Conservation (phyloP, 1,139 yeast genomes). For the Saccharomyces uvarum region DNA sequence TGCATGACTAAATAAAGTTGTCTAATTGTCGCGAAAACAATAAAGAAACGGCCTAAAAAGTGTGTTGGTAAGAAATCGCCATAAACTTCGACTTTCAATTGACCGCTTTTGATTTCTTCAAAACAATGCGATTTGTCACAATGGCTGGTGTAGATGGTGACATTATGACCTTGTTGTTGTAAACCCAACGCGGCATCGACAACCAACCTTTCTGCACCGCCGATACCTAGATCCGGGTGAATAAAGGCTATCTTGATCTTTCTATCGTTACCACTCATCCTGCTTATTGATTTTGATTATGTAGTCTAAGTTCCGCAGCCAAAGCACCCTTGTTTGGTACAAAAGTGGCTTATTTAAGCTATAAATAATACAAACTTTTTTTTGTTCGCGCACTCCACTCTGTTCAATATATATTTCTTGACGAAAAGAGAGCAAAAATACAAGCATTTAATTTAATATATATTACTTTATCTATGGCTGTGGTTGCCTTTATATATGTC, state of each 20-base stretch:
- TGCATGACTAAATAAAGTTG: conserved; percentile 60
- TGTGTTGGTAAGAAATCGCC: conserved; percentile 81
- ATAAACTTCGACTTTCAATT: conserved; percentile 55
- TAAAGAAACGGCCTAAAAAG: conserved; percentile 58
- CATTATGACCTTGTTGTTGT: conserved; percentile 58
- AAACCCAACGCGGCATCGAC: conserved; percentile 92
- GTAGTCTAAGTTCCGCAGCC: too few relatives aligned
- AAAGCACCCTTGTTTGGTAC: not conserved
- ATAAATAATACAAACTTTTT: not conserved
- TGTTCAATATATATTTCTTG: not conserved
- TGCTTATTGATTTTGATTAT: not conserved
- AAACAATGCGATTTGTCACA: conserved; percentile 83
- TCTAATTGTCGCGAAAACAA: conserved; percentile 74
- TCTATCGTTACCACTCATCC: not conserved
- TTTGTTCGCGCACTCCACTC: not conserved
- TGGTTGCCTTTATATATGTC: not conserved
- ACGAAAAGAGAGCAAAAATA: too few relatives aligned
- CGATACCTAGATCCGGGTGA: conserved; percentile 94
- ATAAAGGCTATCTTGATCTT: conserved; percentile 64
- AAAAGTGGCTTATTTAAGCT: not conserved
- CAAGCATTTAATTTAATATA: not conserved
- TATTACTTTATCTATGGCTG: not conserved
- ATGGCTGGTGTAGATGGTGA: conserved; percentile 77
- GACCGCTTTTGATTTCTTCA: conserved; percentile 64
- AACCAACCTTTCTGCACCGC: conserved; percentile 93